Evolutionary conservation across 192 early-diverging fungal genomes (phyloP).

Genomic region (Coemansia sp.): DNA sequence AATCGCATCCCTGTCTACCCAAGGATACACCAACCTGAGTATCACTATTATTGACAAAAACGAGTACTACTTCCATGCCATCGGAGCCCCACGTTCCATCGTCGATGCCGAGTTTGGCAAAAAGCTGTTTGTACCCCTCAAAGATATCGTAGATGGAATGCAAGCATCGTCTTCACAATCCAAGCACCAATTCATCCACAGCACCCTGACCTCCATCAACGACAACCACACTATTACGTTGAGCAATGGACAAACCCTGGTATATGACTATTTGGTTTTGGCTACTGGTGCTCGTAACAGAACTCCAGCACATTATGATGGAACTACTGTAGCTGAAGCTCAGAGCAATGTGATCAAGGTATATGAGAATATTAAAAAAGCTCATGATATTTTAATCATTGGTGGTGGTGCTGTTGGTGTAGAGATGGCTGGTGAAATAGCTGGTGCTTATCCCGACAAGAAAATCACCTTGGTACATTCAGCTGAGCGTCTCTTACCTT

Average conservation of each 20-base stretch:
- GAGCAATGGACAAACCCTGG: slow-evolving; percentile 45
- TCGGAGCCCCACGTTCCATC: slow-evolving; percentile 51
- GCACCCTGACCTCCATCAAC: slow-evolving; percentile 36
- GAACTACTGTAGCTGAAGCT: slow-evolving; percentile 29
- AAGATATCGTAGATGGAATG: slow-evolving; percentile 25
- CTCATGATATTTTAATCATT: slow-evolving; percentile 56
- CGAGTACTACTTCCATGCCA: slow-evolving; percentile 48
- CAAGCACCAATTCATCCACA: slow-evolving; percentile 53
- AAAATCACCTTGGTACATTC: slow-evolving; percentile 52
- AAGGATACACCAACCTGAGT: slow-evolving; percentile 33
- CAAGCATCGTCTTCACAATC: slow-evolving; percentile 12
- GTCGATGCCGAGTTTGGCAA: slow-evolving; percentile 51
- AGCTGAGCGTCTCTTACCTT: slow-evolving; percentile 35
- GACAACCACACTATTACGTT: slow-evolving; percentile 38
- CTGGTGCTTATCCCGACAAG: slow-evolving; percentile 47
- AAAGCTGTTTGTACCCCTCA: slow-evolving; percentile 50
- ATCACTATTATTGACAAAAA: slow-evolving; percentile 56
- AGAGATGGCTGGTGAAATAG: slow-evolving; percentile 58
- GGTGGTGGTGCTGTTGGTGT: slow-evolving; percentile 68
- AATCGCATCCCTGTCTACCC: slow-evolving; percentile 19
- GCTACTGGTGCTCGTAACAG: slow-evolving; percentile 61
- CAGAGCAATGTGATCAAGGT: slow-evolving; percentile 17
- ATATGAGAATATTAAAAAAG: slow-evolving; percentile 46
- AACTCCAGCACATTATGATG: slow-evolving; percentile 44
- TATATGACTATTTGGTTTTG: slow-evolving; percentile 65